Evolutionary conservation across 2,329 filamentous ascomycete genomes (phyloP).

Genomic region (Colletotrichum spinosum): DNA sequence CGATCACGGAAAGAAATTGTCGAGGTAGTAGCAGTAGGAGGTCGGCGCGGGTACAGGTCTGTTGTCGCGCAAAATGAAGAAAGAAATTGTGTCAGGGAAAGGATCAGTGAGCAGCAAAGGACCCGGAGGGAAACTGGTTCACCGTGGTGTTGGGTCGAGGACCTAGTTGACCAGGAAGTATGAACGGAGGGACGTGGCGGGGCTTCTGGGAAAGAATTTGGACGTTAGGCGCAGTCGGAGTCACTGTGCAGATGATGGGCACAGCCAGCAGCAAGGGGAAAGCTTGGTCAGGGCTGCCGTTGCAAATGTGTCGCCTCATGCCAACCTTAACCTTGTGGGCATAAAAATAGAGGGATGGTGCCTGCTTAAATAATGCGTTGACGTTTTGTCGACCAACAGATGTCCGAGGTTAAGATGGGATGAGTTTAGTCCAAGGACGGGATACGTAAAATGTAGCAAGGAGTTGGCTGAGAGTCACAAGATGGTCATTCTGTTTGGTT

Average conservation of each 20-base stretch:
- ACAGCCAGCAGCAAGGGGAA: constrained; percentile 4
- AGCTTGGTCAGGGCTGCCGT: constrained; percentile 20
- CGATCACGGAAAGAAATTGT: neutral
- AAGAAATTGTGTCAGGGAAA: neutral
- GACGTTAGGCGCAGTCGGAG: no score
- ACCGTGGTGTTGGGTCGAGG: constrained; percentile 13
- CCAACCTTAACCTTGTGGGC: constrained; percentile 30
- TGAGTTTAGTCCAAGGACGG: constrained; percentile 26
- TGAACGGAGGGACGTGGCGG: constrained; percentile 24
- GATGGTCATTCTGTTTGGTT: neutral
- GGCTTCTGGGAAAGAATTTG: neutral
- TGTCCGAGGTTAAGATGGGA: constrained; percentile 24
- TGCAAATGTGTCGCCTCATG: constrained; percentile 27
- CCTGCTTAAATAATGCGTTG: constrained; percentile 24
- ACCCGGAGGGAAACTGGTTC: constrained; percentile 7
- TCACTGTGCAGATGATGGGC: neutral
- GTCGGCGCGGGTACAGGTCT: neutral
- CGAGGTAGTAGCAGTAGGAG: neutral
- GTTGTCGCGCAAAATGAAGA: no score
- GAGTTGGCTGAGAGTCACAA: constrained; percentile 31
- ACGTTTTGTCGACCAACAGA: constrained; percentile 21
- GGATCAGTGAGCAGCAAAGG: neutral
- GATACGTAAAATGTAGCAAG: constrained; percentile 34
- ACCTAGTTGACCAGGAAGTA: constrained; percentile 29
- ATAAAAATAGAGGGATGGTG: constrained; percentile 13